Conservation (phyloP, 257 asterid species). For the Solanum chiquidenum region DNA sequence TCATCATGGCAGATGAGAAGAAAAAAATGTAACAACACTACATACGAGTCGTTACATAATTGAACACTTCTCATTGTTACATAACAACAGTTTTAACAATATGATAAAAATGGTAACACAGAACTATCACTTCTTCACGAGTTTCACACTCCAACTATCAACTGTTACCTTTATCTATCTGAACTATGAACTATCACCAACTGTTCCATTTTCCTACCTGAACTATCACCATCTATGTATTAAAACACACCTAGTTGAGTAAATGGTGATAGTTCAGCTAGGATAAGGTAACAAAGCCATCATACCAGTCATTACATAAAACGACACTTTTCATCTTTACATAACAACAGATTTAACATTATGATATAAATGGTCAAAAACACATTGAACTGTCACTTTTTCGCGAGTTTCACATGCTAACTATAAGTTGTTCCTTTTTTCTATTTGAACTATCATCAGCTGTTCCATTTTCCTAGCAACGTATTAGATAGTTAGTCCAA, state of each 20-base stretch:
- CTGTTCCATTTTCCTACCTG: background rate
- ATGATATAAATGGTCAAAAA: background rate
- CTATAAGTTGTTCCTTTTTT: background rate
- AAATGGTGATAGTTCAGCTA: background rate
- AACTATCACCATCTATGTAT: background rate
- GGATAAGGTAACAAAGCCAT: background rate
- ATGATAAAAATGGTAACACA: background rate
- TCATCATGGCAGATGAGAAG: background rate
- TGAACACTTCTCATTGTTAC: background rate
- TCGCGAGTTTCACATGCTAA: background rate
- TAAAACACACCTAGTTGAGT: background rate
- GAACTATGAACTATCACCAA: background rate
- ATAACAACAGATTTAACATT: background rate
- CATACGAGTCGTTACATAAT: background rate
- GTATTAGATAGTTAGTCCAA: background rate
- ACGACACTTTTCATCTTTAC: background rate
- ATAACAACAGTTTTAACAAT: background rate
- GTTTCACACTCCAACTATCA: background rate
- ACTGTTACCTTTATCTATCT: background rate
- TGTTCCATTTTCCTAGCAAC: background rate
- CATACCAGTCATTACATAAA: background rate
- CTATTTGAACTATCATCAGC: background rate
- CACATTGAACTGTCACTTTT: background rate
- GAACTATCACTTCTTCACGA: background rate
- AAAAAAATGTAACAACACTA: background rate